Conservation (phyloP, 2,329 filamentous ascomycete species). For the Aspergillus thermomutatus region DNA sequence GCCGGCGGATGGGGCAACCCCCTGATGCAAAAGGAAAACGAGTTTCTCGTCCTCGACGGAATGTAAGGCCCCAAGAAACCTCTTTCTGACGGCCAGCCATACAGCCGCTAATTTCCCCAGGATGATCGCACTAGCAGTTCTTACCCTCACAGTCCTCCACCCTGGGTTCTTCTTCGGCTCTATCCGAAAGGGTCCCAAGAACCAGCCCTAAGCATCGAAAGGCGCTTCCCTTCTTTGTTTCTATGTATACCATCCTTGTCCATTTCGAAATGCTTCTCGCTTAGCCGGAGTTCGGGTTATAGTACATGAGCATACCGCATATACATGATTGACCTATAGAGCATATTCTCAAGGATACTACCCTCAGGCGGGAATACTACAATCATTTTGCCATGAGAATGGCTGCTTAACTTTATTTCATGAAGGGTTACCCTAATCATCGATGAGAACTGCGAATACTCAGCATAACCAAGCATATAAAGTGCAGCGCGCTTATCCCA, state of each 20-base stretch:
- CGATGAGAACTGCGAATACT: neutral
- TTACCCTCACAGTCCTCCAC: slow-evolving; percentile 43
- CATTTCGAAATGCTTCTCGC: neutral
- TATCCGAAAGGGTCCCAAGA: slow-evolving; percentile 26
- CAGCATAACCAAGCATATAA: neutral
- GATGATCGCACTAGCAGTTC: slow-evolving; percentile 45
- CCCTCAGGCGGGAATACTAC: neutral
- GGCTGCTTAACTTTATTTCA: too few species aligned
- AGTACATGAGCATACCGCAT: neutral
- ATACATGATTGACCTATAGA: neutral
- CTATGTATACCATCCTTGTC: neutral
- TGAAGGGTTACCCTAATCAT: too few species aligned
- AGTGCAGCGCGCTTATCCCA: neutral
- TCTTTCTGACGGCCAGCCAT: neutral
- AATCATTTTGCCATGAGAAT: neutral
- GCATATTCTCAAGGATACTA: neutral
- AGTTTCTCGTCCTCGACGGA: slow-evolving; percentile 49
- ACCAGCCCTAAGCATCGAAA: slow-evolving; percentile 6
- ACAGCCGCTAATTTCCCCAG: slow-evolving; percentile 21
- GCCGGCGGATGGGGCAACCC: slow-evolving; percentile 48
- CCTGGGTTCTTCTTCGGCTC: slow-evolving; percentile 45
- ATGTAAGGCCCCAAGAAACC: slow-evolving; percentile 34
- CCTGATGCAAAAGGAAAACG: slow-evolving; percentile 46
- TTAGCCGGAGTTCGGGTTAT: neutral
- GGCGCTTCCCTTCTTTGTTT: neutral